Base-by-base conservation (phyloP, 768 basidiomycete genomes). In the Trametes gibbosa region DNA sequence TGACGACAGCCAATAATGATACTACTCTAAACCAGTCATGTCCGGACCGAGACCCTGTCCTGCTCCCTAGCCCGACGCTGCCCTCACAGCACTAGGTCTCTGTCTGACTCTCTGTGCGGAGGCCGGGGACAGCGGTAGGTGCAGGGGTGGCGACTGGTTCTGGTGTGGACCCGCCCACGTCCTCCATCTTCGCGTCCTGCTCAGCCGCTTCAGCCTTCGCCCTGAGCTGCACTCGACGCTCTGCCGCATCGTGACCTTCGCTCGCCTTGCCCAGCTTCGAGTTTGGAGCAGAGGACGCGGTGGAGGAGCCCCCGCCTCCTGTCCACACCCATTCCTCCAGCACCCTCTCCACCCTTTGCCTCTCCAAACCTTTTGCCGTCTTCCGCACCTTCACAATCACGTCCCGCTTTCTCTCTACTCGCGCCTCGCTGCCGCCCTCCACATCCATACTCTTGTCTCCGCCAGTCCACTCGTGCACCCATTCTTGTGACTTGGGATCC, bases 301-400 rank as follows among this genome's bases (percentile, higher is more conserved):
- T 50, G 10, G 57, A 27, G 19, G 57, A 27, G 23, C 25, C 27
- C 7, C 53, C 61, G 25, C 46, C 52, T 17, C 56, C 49, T 32
- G 29, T 32, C 87, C 87, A 90, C 17, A 68, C 76, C 87, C 88
- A 91, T 50, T 79, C 78, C 72, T 92, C 90, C 42, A 86, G 72
- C 24, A 77, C 73, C 58, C 90, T 81, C 66, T 88, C 85, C 62
- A 90, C 81, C 49, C 83, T 80, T 63, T 92, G 89, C 63, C 89
- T 76, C 68, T 91, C 90, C 41, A 90, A 42, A 21, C 86, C 83
- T 27, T 76, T 74, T 41, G 65, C 73, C 9, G 81, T 83, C 69
- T 76, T 79, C 60, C 87, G 79, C 59, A 86, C 77, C 70, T 83
- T 87, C 19, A 86, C 70, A 8, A 83, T 75, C 35, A 82, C 76